These are phyloP conservation scores for Phytophthora aleatoria DNA, from an alignment of 352 stramenopile species.

Conservation along the genomic window DNA sequence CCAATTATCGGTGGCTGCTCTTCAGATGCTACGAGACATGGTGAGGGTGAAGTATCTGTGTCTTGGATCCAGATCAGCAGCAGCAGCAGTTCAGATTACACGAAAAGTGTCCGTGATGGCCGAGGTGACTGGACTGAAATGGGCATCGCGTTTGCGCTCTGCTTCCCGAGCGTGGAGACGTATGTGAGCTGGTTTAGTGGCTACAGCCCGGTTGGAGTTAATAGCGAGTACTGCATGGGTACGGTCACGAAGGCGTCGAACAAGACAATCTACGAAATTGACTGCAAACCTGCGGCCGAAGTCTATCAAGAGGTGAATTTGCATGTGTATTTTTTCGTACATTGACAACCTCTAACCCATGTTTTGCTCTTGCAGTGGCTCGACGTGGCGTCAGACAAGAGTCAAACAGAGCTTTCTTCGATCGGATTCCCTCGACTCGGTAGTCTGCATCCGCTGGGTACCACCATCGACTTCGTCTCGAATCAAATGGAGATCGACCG, in stretches of 20 bases:
- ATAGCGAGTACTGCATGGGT: slow-evolving; percentile 85
- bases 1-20: slow-evolving; percentile 87
- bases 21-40: slow-evolving; percentile 74
- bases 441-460: slow-evolving; percentile 83
- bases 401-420: slow-evolving; percentile 66
- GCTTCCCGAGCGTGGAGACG: slow-evolving; percentile 86
- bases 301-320: slow-evolving; percentile 77
- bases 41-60: slow-evolving; percentile 66
- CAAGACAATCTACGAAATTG: slow-evolving; percentile 88
- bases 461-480: slow-evolving; percentile 79
- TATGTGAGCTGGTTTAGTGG: slow-evolving; percentile 89
- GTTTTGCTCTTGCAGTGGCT: slow-evolving; percentile 58
- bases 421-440: slow-evolving; percentile 84
- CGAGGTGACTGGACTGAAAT: slow-evolving; percentile 83
- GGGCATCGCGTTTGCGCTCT: slow-evolving; percentile 82
- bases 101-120: slow-evolving; percentile 72
- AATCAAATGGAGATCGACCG: slow-evolving; percentile 75
- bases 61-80: slow-evolving; percentile 91
- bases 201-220: slow-evolving; percentile 76
- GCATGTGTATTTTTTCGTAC: neutral
- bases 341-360: neutral
- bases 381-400: slow-evolving; percentile 77
- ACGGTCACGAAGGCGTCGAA: slow-evolving; percentile 85
- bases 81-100: slow-evolving; percentile 80
- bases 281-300: slow-evolving; percentile 78